These are phyloP conservation scores for Austroboletus olivaceoglutinosus DNA, from an alignment of 1,284 basidiomycete species.

Conservation along the genomic window DNA sequence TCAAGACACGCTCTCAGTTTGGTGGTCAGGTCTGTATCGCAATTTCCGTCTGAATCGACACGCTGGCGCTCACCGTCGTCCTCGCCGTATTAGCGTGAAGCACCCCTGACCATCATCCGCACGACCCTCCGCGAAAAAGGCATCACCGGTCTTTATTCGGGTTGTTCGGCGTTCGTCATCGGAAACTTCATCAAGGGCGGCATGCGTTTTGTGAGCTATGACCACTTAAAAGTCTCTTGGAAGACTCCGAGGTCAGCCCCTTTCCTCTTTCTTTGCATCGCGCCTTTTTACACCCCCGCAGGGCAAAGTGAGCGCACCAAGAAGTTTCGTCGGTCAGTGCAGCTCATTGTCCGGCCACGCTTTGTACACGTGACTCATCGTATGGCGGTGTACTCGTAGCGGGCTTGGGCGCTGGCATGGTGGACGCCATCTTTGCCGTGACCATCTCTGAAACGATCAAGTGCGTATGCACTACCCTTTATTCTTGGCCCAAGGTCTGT, in stretches of 20 bases:
- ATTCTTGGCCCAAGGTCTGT: no score
- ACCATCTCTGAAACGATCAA: constrained; percentile 99
- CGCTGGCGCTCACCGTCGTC: no score
- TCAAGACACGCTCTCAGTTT: constrained; percentile 85
- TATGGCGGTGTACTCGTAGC: constrained; percentile 47
- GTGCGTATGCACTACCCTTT: constrained; percentile 46
- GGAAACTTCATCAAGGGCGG: constrained; percentile 92
- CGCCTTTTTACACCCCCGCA: constrained; percentile 31
- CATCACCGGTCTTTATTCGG: constrained; percentile 78
- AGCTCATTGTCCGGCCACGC: background rate
- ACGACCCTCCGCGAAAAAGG: constrained; percentile 74
- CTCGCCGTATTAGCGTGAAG: constrained; percentile 35
- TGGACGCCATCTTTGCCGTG: constrained; percentile 92
- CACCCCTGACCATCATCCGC: constrained; percentile 66
- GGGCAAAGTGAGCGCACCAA: constrained; percentile 87
- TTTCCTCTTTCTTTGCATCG: background rate
- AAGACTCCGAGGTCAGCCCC: constrained; percentile 69
- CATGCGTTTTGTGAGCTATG: constrained; percentile 93
- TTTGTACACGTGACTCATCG: background rate
- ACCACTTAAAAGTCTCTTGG: constrained; percentile 87
- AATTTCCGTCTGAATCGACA: background rate
- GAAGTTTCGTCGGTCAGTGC: constrained; percentile 75
- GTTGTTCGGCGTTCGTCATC: constrained; percentile 83
- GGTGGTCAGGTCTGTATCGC: constrained; percentile 59
- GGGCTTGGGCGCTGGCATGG: constrained; percentile 93